Base-by-base conservation (phyloP, 306 rosid genomes). In the Vigna hirtella region DNA sequence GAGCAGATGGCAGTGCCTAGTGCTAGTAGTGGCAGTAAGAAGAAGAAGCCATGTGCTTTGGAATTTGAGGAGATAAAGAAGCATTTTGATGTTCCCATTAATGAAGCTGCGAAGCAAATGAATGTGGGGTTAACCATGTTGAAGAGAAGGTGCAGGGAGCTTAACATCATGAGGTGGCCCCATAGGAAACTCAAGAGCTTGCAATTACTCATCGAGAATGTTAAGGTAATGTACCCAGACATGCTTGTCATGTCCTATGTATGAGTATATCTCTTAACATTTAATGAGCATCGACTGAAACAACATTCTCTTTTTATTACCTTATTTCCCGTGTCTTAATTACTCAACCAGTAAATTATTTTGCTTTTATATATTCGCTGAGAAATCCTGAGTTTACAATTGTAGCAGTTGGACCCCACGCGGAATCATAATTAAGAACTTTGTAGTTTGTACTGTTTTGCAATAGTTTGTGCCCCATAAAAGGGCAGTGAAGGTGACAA, bases 121-220 rank as follows among this genome's bases (percentile, higher is more conserved):
- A 84, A 89, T 14, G 89, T 95, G 48, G 99, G 99, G 0, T 18
- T 91, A 57, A 93, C 97, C 5, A 51, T 88, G 8, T 66, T 95
- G 77, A 95, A 95, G 82, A 91, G 68, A 72, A 85, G 96, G 65
- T 95, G 99, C 64, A 89, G 98, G 40, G 86, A 95, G 8, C 93
- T 93, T n/a, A 87, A 86, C 4, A 88, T 95, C 58, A 84, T 10
- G 65, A 84, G 98, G 32, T 95, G 98, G 98, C 98, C 98, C 11
- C 97, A 89, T 20, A 83, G 97, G 66, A 95, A 93, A 81, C 45
- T 92, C 67, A 91, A 83, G 88, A 95, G 99, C 85, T 77, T 93
- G 86, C 66, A 85, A 5, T 20, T 81, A 22, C 93, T 95, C 55
- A 91, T 95, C 5, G 52, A 77, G 77, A 90, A 86, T 49, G 84